Conservation (phyloP, 192 early-diverging fungal species). For the Backusella luteola region DNA sequence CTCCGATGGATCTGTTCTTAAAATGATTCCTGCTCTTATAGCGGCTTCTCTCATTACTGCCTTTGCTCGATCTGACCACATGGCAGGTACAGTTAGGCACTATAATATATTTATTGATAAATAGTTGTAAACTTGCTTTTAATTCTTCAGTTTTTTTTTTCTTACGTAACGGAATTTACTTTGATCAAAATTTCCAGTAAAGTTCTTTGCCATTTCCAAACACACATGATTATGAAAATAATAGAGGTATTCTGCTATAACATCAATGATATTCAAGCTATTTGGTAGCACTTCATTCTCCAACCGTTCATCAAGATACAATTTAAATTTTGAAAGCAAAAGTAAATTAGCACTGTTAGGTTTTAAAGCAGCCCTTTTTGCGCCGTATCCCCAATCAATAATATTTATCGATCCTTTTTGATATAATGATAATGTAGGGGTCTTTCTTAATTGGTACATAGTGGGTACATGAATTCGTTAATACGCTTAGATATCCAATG, state of each 20-base stretch:
- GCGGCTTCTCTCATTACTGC: slow-evolving; percentile 47
- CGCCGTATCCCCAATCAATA: slow-evolving; percentile 43
- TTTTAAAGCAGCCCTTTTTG: slow-evolving; percentile 34
- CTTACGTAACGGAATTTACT: slow-evolving; percentile 38
- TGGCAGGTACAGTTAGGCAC: slow-evolving; percentile 50
- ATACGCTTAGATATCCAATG: not conserved
- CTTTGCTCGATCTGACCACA: slow-evolving; percentile 51
- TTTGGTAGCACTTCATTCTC: slow-evolving; percentile 41
- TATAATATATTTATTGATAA: slow-evolving; percentile 7
- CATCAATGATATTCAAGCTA: slow-evolving; percentile 43
- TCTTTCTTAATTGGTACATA: slow-evolving; percentile 18
- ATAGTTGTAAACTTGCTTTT: not conserved
- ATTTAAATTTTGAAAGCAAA: slow-evolving; percentile 48
- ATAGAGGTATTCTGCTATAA: slow-evolving; percentile 52
- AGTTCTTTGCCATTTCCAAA: slow-evolving; percentile 34
- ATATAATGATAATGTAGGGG: slow-evolving; percentile 41
- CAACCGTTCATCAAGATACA: slow-evolving; percentile 44
- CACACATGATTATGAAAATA: slow-evolving; percentile 40
- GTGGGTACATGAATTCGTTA: not conserved
- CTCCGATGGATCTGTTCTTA: slow-evolving; percentile 38
- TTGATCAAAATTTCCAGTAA: slow-evolving; percentile 42
- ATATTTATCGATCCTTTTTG: slow-evolving; percentile 38
- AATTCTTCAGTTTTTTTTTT: not conserved
- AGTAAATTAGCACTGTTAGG: slow-evolving; percentile 39
- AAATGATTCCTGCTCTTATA: slow-evolving; percentile 42